phyloP scores from a whole-genome alignment of 75 land plant genomes.

The Adiantum capillusveneris region DNA sequence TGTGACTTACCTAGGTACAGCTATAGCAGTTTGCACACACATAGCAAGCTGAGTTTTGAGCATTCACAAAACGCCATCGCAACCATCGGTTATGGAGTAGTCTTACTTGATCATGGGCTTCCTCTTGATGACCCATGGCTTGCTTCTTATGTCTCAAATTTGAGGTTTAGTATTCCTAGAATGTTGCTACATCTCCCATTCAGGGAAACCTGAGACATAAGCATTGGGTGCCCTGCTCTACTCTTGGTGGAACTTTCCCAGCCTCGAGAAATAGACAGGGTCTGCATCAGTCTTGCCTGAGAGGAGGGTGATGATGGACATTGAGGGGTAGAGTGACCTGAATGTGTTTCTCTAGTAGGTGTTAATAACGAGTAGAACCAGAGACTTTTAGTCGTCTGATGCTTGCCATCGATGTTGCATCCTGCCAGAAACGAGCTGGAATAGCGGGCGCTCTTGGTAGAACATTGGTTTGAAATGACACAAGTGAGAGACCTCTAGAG shows the following conservation, averaged over 20 bases:
- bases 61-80: conserved; percentile 79
- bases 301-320: conserved; percentile 18
- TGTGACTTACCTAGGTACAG: conserved; percentile 62
- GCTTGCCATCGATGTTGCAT: conserved; percentile 6
- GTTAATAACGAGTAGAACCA: conserved; percentile 16
- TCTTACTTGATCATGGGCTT: conserved; percentile 41
- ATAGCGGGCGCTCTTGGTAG: conserved; percentile 21
- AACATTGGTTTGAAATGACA: not conserved
- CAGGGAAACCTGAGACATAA: conserved; percentile 2
- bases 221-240: conserved; percentile 12
- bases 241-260: conserved; percentile 20
- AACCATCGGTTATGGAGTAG: conserved; percentile 44
- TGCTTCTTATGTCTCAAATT: conserved; percentile 30
- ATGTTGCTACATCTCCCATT: conserved; percentile 1
- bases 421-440: conserved; percentile 38
- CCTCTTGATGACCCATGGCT: conserved; percentile 37
- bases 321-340: conserved; percentile 12
- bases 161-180: conserved; percentile 10
- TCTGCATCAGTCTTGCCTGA: conserved; percentile 2
- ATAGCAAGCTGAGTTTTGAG: conserved; percentile 52
- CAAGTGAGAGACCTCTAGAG: conserved; percentile 12
- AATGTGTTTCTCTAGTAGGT: conserved; percentile 13
- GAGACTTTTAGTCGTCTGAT: conserved; percentile 4
- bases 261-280: conserved; percentile 14
- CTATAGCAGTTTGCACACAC: conserved; percentile 23